A percentile compares a stretch with the other conserved stretches of the same genome.
phyloP scores from a whole-genome alignment of 306 rosid genomes.

The Begonia masoniana region DNA sequence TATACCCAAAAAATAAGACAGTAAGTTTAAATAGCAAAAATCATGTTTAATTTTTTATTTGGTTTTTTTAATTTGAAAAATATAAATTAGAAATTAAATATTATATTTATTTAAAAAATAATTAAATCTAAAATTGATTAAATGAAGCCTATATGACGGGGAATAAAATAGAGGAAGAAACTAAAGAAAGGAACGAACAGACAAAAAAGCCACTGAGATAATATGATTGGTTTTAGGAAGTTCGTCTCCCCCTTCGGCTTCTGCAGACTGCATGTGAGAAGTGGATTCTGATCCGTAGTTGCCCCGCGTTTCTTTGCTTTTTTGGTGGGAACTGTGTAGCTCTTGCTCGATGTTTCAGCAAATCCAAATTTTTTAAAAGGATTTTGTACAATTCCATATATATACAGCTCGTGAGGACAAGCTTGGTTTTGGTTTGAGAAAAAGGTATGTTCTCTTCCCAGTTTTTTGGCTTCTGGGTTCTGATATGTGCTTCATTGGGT shows the following conservation, averaged over 20 bases:
- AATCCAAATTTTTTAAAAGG: too few species aligned
- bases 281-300: slow-evolving; percentile 27
- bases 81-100: too few species aligned
- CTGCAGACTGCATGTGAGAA: slow-evolving; percentile 21
- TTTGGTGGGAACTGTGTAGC: slow-evolving; percentile 11
- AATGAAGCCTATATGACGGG: too few species aligned
- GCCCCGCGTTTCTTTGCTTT: slow-evolving; percentile 55
- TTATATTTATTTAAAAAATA: too few species aligned
- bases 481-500: slow-evolving; percentile 9
- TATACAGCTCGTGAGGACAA: slow-evolving; percentile 5
- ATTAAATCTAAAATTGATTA: too few species aligned
- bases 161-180: not conserved
- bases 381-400: too few species aligned
- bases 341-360: slow-evolving; percentile 18
- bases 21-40: too few species aligned
- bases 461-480: slow-evolving; percentile 19
- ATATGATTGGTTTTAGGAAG: not conserved
- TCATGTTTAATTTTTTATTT: too few species aligned
- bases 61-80: too few species aligned
- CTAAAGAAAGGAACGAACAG: not conserved
- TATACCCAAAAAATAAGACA: too few species aligned
- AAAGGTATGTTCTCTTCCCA: slow-evolving; percentile 11
- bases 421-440: not conserved
- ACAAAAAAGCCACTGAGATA: too few species aligned
- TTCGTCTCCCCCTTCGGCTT: slow-evolving; percentile 1